Conservation (phyloP, 169 alveolate genomes). For the Toxoplasma gondii region DNA sequence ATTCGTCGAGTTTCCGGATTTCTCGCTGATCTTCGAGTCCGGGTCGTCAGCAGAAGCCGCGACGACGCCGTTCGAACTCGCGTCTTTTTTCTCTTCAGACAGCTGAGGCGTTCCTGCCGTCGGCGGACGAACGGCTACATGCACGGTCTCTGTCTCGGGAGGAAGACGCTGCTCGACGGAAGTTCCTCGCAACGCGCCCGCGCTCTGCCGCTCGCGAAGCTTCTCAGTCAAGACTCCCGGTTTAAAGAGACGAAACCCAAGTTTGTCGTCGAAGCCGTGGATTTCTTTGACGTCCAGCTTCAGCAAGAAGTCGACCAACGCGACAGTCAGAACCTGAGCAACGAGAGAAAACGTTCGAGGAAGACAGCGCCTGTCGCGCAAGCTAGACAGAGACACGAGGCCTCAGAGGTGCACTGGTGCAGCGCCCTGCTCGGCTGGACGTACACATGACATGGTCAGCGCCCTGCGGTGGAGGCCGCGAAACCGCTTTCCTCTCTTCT, state of each 20-base stretch:
- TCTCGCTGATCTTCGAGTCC: no score
- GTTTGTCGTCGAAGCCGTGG: slow-evolving; percentile 67
- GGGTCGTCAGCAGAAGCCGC: no score
- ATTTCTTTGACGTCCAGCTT: slow-evolving; percentile 74
- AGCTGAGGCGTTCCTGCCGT: not conserved
- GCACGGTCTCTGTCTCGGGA: not conserved
- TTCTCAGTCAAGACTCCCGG: not conserved
- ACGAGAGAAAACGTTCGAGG: not conserved
- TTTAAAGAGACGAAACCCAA: slow-evolving; percentile 40
- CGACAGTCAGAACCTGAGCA: slow-evolving; percentile 68
- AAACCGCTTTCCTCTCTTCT: no score
- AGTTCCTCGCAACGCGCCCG: not conserved
- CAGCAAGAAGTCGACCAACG: slow-evolving; percentile 70
- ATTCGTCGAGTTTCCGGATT: no score
- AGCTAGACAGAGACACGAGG: no score
- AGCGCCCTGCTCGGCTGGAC: no score
- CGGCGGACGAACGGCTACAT: not conserved
- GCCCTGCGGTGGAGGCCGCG: no score
- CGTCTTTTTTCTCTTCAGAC: no score
- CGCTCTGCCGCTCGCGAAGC: not conserved
- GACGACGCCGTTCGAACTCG: no score
- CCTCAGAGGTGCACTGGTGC: no score
- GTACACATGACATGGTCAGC: no score
- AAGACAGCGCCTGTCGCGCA: no score
- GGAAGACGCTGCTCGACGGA: not conserved